Percentiles rank a stretch among this genome's conserved stretches.
phyloP scores from a whole-genome alignment of 805 yeast species.

The Priceomyces haplophilus region DNA sequence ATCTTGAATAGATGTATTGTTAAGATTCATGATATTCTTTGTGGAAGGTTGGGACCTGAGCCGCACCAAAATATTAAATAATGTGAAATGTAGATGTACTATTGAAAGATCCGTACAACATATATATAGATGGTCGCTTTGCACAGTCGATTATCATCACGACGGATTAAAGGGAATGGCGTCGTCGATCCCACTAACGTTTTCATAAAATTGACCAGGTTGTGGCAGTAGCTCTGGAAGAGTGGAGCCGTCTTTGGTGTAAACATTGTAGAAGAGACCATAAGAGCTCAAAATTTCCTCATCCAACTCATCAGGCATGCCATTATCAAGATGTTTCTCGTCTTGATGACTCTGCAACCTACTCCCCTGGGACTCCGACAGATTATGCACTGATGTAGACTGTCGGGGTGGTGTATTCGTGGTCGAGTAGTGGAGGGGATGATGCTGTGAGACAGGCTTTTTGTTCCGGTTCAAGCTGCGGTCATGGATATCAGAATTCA shows the following conservation, averaged over 20 bases:
- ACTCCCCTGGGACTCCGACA: background rate
- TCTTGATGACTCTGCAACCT: background rate
- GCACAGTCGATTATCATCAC: slow-evolving; percentile 7
- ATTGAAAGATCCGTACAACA: too few species aligned
- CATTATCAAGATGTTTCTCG: background rate
- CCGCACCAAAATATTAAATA: background rate
- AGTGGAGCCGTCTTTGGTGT: slow-evolving; percentile 31
- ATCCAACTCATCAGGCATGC: slow-evolving; percentile 23
- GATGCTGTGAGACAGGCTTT: slow-evolving; percentile 53
- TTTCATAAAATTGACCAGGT: slow-evolving; percentile 24
- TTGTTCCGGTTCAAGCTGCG: slow-evolving; percentile 3
- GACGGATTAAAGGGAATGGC: slow-evolving; percentile 45
- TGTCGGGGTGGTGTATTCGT: slow-evolving; percentile 18
- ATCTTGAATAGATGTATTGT: background rate
- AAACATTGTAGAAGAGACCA: slow-evolving; percentile 37
- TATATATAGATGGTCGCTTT: too few species aligned
- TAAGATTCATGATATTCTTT: background rate
- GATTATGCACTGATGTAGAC: background rate
- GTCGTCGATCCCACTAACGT: slow-evolving; percentile 33
- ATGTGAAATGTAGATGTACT: too few species aligned
- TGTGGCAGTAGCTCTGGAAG: slow-evolving; percentile 15
- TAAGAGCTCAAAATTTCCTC: slow-evolving; percentile 34
- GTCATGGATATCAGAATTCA: slow-evolving; percentile 4
- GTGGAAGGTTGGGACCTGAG: background rate
- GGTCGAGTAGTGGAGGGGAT: slow-evolving; percentile 42